Percentiles rank a stretch among this genome's conserved stretches.
Evolutionary conservation across 129 eudicot species (phyloP).

Genomic region (Heracleum sosnowskyi): DNA sequence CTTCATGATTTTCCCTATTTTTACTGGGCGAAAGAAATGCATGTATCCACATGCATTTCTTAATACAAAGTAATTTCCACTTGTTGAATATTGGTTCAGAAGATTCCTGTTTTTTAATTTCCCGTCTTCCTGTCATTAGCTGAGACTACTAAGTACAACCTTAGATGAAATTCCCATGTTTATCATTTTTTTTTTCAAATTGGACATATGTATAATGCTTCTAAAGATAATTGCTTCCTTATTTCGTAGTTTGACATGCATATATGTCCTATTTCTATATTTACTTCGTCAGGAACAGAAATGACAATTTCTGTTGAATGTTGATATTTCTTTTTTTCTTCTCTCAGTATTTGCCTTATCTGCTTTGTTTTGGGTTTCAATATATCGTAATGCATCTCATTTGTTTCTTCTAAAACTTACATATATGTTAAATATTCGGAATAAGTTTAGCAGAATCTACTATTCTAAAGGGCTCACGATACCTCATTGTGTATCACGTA

Average conservation of each 20-base stretch:
- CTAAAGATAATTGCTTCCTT: background rate
- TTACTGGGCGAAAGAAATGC: background rate
- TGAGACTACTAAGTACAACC: background rate
- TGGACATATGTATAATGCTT: background rate
- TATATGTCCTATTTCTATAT: background rate
- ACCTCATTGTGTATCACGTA: background rate
- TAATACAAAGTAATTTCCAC: background rate
- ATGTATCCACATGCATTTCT: background rate
- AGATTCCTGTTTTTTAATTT: background rate
- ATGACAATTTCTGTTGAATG: background rate
- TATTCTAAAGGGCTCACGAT: background rate
- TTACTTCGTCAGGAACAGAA: background rate
- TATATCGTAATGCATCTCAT: background rate
- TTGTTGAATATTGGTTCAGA: background rate
- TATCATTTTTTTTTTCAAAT: background rate
- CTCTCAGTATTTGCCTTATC: background rate
- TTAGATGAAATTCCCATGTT: background rate
- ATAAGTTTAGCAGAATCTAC: background rate
- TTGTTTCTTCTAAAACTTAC: background rate
- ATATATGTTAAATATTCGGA: background rate
- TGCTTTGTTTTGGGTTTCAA: background rate
- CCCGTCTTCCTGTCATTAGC: background rate
- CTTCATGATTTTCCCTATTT: background rate
- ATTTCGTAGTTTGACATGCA: background rate
- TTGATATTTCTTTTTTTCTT: background rate